Conservation (phyloP, 768 basidiomycete genomes). For the Artomyces pyxidatus region DNA sequence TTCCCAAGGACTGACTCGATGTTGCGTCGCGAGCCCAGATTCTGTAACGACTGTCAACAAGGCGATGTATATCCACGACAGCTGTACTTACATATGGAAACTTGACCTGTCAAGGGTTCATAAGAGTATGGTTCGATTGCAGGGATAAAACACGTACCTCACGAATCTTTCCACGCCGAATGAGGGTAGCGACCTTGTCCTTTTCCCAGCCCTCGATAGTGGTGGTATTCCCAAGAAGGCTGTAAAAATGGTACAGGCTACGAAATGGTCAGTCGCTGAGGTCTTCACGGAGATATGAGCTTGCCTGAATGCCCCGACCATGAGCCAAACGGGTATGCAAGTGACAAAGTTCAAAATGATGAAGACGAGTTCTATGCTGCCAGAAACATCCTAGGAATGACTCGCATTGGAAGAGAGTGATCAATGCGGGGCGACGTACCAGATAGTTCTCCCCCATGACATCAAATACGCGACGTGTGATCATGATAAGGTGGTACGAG, state of each 20-base stretch:
- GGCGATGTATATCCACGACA: background rate
- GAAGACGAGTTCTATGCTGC: constrained; percentile 64
- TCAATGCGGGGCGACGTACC: constrained; percentile 30
- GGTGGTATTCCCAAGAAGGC: constrained; percentile 72
- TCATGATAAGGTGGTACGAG: constrained; percentile 79
- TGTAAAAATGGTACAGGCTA: constrained; percentile 83
- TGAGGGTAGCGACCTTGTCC: constrained; percentile 83
- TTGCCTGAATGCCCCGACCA: constrained; percentile 88
- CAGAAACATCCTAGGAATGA: constrained; percentile 53
- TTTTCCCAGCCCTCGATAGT: constrained; percentile 99
- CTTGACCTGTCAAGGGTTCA: constrained; percentile 49
- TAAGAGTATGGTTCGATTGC: background rate
- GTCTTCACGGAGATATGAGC: constrained; percentile 1
- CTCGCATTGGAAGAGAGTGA: background rate
- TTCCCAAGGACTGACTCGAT: constrained; percentile 69
- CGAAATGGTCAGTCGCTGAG: constrained; percentile 11
- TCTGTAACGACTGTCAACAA: constrained; percentile 35
- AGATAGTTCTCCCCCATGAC: constrained; percentile 39
- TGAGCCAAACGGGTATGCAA: constrained; percentile 77
- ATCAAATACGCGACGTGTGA: constrained; percentile 54
- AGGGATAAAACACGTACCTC: constrained; percentile 39
- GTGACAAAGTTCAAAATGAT: constrained; percentile 83
- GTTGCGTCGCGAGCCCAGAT: constrained; percentile 71
- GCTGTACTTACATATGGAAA: constrained; percentile 77
- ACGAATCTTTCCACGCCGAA: constrained; percentile 76